A percentile compares a stretch with the other conserved stretches of the same genome.
phyloP scores from a whole-genome alignment of 768 basidiomycete genomes.

The Saitozyma sp. region DNA sequence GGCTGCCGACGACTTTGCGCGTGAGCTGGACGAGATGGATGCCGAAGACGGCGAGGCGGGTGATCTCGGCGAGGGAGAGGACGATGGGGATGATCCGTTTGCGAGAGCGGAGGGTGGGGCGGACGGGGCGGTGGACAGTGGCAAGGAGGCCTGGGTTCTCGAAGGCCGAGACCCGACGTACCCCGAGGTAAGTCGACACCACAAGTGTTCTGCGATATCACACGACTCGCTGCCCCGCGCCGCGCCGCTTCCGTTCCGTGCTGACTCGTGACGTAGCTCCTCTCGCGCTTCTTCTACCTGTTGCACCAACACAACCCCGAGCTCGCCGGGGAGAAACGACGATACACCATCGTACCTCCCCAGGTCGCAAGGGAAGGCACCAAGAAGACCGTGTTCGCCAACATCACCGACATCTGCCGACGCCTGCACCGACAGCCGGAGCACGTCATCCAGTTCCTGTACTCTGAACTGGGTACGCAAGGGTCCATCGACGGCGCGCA shows the following conservation, averaged over 20 bases:
- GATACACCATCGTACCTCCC: constrained; percentile 93
- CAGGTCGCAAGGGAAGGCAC: constrained; percentile 92
- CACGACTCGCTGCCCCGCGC: too few species aligned
- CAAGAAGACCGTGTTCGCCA: constrained; percentile 96
- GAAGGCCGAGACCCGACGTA: constrained; percentile 97
- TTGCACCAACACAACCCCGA: constrained; percentile 93
- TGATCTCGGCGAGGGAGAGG: constrained; percentile 55
- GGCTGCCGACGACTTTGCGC: constrained; percentile 66
- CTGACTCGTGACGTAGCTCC: constrained; percentile 61
- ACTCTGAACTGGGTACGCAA: constrained; percentile 97
- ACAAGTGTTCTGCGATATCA: too few species aligned
- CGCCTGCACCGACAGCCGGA: constrained; percentile 97
- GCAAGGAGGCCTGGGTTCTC: constrained; percentile 72
- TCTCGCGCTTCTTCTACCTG: constrained; percentile 85
- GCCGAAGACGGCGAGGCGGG: constrained; percentile 59
- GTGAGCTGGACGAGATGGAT: constrained; percentile 56
- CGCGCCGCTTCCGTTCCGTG: too few species aligned
- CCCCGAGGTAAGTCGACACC: constrained; percentile 65
- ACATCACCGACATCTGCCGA: constrained; percentile 95
- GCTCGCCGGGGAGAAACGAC: constrained; percentile 79
- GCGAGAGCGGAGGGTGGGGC: constrained; percentile 57
- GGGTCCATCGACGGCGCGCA: constrained; percentile 90
- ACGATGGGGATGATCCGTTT: constrained; percentile 87
- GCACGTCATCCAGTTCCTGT: constrained; percentile 95
- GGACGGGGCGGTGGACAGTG: constrained; percentile 63